Base-by-base conservation (phyloP, 768 basidiomycete genomes). In the Wakefieldia striispora region DNA sequence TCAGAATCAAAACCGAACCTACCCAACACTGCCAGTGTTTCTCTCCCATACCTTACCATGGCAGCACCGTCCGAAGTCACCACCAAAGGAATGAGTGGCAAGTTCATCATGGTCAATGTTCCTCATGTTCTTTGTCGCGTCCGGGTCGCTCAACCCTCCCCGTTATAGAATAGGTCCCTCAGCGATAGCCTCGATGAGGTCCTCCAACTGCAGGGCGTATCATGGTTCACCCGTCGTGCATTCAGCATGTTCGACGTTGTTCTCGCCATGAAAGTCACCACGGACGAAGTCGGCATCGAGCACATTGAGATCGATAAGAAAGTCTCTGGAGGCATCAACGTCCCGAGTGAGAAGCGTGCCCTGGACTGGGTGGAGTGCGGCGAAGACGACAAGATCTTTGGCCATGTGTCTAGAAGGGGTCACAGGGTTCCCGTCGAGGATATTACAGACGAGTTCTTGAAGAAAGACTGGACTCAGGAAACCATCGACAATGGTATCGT, bases 141-240 rank as follows among this genome's bases (percentile, higher is more conserved):
- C 42, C 14, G n/a, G n/a, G n/a, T 31, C 9, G 37, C 54, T 57
- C 19, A 27, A 20, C 17, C 37, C 9, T 16, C 40, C 38, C 36
- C 14, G 16, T 33, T 16, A 45, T 51, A 90, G 88, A 88, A 86
- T 73, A 89, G 85, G 67, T 39, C 71, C 2, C 74, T 88, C 45
- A 85, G 82, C 35, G 86, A 84, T 56, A 58, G 62, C 26, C 74
- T 75, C 5, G 87, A 89, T 45, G 73, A 73, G 23, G 82, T 91
- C 52, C 80, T 91, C 35, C 62, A 66, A 27, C 71, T 85, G 3
- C 89, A 91, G 63, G 89, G 89, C 43, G 75, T 91, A 26, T 64
- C 82, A 31, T 91, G 88, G 88, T 50, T 83, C 40, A 85, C 73
- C 56, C 80, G 89, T 55, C 82, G 76, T 50, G 76, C 77, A 21